A percentile compares a stretch with the other conserved stretches of the same genome.
Evolutionary conservation across 495 filamentous ascomycete genomes (phyloP).

Genomic region (Jackrogersella multiformis): DNA sequence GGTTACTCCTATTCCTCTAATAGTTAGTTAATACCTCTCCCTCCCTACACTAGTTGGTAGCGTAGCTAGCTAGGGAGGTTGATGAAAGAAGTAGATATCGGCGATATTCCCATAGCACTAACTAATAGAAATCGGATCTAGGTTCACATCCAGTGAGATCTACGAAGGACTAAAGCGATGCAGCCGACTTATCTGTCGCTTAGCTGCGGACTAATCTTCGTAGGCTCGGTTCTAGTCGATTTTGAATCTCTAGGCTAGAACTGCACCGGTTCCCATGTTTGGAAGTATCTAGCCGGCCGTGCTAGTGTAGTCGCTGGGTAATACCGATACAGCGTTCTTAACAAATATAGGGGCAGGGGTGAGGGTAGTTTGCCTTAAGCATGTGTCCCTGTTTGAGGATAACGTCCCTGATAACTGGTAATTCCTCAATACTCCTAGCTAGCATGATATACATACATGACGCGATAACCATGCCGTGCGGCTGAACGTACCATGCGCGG

Average conservation of each 20-base stretch:
- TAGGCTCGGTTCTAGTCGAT: background rate
- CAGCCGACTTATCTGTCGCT: background rate
- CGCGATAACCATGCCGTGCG: background rate
- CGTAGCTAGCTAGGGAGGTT: background rate
- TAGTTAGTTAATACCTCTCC: background rate
- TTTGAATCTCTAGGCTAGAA: background rate
- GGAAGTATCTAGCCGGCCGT: background rate
- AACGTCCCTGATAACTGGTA: background rate
- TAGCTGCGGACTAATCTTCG: background rate
- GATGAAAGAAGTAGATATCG: background rate
- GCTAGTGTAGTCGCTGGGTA: slow-evolving; percentile 1
- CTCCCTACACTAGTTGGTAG: too few relatives aligned
- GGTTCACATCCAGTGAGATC: background rate
- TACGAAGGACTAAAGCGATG: background rate
- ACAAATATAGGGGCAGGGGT: background rate
- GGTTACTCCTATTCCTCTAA: background rate
- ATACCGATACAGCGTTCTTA: background rate
- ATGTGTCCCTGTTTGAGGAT: background rate
- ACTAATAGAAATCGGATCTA: background rate
- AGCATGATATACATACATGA: background rate
- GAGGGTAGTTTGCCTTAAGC: background rate
- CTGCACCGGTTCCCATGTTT: background rate
- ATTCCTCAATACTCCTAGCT: too few relatives aligned
- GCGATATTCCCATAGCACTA: background rate
- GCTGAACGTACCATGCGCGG: slow-evolving; percentile 20